Base-by-base conservation (phyloP, 2,329 filamentous ascomycete genomes). In the Thermomyces lanuginosus region DNA sequence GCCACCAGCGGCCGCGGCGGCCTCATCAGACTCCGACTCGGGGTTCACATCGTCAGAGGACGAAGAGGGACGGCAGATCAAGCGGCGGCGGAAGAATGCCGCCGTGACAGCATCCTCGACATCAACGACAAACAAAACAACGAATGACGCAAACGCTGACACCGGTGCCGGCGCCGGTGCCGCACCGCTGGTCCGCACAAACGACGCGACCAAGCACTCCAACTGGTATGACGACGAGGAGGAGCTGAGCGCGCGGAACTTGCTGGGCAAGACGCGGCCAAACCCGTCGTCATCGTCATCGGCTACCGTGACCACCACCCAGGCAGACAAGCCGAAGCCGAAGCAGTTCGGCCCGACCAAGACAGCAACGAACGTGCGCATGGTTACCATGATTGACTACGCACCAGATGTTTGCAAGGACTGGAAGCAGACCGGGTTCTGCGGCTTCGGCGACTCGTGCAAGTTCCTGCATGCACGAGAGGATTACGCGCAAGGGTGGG, bases 391-490 rank as follows among this genome's bases (percentile, higher is more conserved):
- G 5, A 92, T 73, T 16, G 89, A 98, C 47, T 95, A 81, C 47
- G 76, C 79, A 0, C 82, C 86, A 0, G 86, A 95, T 39, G 79
- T 92, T 0, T 98, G 89, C 56, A 95, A 95, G 51, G 89, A 95
- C 47, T 89, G 81, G 53, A 86, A 86, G 40, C 68, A 79, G 42
- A 89, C 75, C 0, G 76, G 76, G 1, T 36, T 72, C 45, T 76
- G 69, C 39, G 69, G 64, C 6, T 66, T 61, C 31, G 76, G 78
- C 15, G 80, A 89, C 47, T 73, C 65, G 34, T 92, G 84, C 60
- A 92, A 72, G 38, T 75, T 69, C 45, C 48, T 72, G 10, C 70
- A 75, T 39, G 61, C 63, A 6, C 56, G 70, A 21, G 69, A 72
- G 39, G 66, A 71, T 42, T 73, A 72, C 42, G 82, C 86, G 41